These are phyloP conservation scores for Skeletonema costatum DNA, from an alignment of 108 stramenopile species.

Conservation along the genomic window DNA sequence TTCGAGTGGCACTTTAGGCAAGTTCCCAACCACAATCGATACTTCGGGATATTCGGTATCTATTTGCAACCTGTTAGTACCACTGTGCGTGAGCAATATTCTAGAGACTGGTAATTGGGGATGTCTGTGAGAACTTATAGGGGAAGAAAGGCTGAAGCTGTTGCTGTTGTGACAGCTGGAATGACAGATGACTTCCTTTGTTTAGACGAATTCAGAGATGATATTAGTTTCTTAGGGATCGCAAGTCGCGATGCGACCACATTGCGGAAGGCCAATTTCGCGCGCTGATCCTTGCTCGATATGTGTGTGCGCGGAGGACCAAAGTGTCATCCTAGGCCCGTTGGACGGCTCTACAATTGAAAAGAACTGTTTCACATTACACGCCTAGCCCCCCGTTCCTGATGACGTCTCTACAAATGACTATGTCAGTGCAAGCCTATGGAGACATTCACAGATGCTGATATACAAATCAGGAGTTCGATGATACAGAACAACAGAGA, in stretches of 20 bases:
- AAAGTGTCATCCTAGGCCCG: not conserved
- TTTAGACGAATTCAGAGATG: slow-evolving; percentile 18
- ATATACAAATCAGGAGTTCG: not conserved
- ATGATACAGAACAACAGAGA: not conserved
- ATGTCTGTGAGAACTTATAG: slow-evolving; percentile 35
- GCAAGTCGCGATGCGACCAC: slow-evolving; percentile 35
- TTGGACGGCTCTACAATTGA: not conserved
- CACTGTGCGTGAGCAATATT: slow-evolving; percentile 36
- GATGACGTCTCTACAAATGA: not conserved
- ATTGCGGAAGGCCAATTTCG: slow-evolving; percentile 36
- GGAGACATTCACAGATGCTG: not conserved
- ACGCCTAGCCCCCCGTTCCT: slow-evolving; percentile 5
- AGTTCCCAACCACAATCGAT: slow-evolving; percentile 11
- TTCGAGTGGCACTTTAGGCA: not conserved
- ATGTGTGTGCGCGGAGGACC: slow-evolving; percentile 9
- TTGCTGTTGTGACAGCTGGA: slow-evolving; percentile 44
- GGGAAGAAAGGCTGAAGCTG: slow-evolving; percentile 12
- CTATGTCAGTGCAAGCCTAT: not conserved
- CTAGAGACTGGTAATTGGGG: slow-evolving; percentile 36
- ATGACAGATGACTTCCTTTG: slow-evolving; percentile 36
- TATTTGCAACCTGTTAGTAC: slow-evolving; percentile 17
- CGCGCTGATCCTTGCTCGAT: slow-evolving; percentile 18
- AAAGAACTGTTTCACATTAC: not conserved
- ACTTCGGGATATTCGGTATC: slow-evolving; percentile 29
- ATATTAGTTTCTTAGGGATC: slow-evolving; percentile 30